phyloP scores from a whole-genome alignment of 805 yeast genomes.

The Wickerhamomyces bisporus region DNA sequence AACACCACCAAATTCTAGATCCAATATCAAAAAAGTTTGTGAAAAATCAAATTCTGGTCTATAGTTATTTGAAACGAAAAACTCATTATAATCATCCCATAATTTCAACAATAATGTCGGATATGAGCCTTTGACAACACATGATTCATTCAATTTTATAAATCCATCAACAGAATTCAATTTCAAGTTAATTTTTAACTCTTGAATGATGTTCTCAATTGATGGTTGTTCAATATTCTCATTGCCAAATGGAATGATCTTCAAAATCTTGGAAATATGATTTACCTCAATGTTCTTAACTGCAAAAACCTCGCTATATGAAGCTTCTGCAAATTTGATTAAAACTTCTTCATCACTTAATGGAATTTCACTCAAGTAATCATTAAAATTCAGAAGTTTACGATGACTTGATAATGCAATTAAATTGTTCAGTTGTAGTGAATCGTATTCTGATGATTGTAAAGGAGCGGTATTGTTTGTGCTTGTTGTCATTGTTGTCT shows the following conservation, averaged over 20 bases:
- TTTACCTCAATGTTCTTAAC: slow-evolving; percentile 22
- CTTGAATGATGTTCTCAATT: slow-evolving; percentile 39
- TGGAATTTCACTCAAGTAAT: slow-evolving; percentile 22
- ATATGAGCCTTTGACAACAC: slow-evolving; percentile 42
- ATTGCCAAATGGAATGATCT: slow-evolving; percentile 49
- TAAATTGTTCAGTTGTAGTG: slow-evolving; percentile 27
- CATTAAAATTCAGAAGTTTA: slow-evolving; percentile 28
- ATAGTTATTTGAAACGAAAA: slow-evolving; percentile 26
- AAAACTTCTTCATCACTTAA: slow-evolving; percentile 27
- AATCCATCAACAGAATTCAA: slow-evolving; percentile 40
- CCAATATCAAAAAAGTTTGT: slow-evolving; percentile 29
- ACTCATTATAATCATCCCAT: slow-evolving; percentile 37
- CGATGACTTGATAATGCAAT: slow-evolving; percentile 32
- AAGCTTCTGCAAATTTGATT: slow-evolving; percentile 41
- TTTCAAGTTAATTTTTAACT: slow-evolving; percentile 37
- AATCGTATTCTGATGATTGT: slow-evolving; percentile 27
- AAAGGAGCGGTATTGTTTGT: slow-evolving; percentile 4
- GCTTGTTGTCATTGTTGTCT: slow-evolving; percentile 12
- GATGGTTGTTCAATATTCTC: slow-evolving; percentile 36
- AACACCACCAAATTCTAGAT: slow-evolving; percentile 36
- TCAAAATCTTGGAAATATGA: slow-evolving; percentile 33
- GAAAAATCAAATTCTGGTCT: slow-evolving; percentile 35
- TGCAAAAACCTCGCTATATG: slow-evolving; percentile 40
- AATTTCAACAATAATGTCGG: slow-evolving; percentile 35
- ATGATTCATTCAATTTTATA: slow-evolving; percentile 36